These are phyloP conservation scores for Hysterangium stoloniferum DNA, from an alignment of 768 basidiomycete genomes.

Conservation along the genomic window DNA sequence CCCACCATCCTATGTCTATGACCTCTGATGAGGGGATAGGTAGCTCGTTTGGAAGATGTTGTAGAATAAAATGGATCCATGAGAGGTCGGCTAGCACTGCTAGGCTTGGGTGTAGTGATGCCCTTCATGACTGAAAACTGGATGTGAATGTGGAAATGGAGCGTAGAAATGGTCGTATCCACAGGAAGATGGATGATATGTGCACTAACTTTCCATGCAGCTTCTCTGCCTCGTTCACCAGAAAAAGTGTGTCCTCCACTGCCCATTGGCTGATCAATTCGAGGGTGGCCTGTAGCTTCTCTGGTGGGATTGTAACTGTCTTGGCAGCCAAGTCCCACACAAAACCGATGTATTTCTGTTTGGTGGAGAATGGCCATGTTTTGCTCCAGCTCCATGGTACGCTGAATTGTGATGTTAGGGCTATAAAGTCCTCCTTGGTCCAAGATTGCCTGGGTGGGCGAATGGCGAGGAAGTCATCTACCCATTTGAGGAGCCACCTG, in stretches of 20 bases:
- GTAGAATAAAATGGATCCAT: constrained; percentile 18
- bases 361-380: constrained; percentile 14
- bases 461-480: constrained; percentile 31
- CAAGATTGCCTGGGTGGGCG: constrained; percentile 18
- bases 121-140: constrained; percentile 15
- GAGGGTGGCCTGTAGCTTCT: constrained; percentile 18
- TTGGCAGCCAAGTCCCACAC: constrained; percentile 25
- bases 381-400: constrained; percentile 29
- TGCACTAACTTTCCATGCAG: constrained; percentile 30
- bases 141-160: constrained; percentile 18
- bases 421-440: constrained; percentile 24
- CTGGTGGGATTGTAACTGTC: constrained; percentile 19
- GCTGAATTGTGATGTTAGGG: constrained; percentile 20
- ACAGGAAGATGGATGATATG: constrained; percentile 20
- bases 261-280: constrained; percentile 16
- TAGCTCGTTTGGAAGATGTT: constrained; percentile 15
- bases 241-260: too few species aligned
- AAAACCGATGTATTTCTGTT: constrained; percentile 28
- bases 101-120: constrained; percentile 11
- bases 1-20: constrained; percentile 27
- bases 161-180: constrained; percentile 22
- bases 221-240: constrained; percentile 19
- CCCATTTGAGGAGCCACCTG: constrained; percentile 28
- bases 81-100: constrained; percentile 18
- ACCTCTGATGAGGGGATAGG: constrained; percentile 14